Evolutionary conservation across 495 filamentous ascomycete species (phyloP), one percentile per base, ranked within the genome.

Genomic region (Neurospora cerealis): DNA sequence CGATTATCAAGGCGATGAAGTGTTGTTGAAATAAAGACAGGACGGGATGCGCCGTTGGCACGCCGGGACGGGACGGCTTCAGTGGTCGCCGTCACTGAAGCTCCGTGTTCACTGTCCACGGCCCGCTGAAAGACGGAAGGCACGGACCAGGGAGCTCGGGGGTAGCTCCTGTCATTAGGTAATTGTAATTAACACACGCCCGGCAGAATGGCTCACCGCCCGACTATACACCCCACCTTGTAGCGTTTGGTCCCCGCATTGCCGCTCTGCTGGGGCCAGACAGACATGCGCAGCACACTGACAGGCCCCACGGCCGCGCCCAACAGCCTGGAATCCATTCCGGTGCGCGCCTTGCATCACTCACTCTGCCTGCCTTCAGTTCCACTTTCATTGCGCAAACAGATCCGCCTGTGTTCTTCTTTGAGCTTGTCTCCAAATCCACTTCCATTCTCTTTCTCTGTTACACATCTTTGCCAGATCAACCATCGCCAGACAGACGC

Each of bases 161-260:
- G 24, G 28, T 8, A 34, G 54, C 54, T 66, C 54, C 32, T 34
- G 28, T 1, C 28, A 66, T 66, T 62, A 62, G 13, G 54, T 62
- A 62, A 62, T 62, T 62, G 54, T 0, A 62, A 62, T 62, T 62
- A 28, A 62, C 1, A 34, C 28, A 19, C 28, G 28, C 70, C 4
- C 19, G 77, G 77, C 78, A 77, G 73, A 74, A 74, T 66, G 5
- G 9, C 36, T 71, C 75, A 78, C 75, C 78, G 75, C 77, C 76
- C 11, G 36, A 34, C 54, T 39, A 3, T 17, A 71, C 69, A 44
- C 75, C 77, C 73, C 78, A 41, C 75, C 74, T 75, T 32, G 48
- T 15, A 19, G 28, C 38, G n/a, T 21, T 44, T 32, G 38, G 46
- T 60, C 77, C 77, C 77, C 77, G 71, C 75, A 62, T 42, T 72